phyloP scores from a whole-genome alignment of 768 basidiomycete genomes.

The Rhizopogon salebrosus region DNA sequence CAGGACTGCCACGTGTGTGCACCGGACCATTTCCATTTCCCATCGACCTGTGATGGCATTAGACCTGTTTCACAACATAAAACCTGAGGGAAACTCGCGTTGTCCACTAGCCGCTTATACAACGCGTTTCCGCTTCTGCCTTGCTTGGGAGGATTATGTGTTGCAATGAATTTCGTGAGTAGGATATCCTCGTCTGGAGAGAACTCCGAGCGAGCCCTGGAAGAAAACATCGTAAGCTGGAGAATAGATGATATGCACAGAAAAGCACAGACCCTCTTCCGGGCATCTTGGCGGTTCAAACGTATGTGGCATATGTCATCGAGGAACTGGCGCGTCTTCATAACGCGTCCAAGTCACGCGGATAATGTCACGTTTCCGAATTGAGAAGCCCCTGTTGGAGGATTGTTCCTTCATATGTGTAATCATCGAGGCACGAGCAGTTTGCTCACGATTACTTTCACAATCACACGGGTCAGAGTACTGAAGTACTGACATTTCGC shows the following conservation, averaged over 20 bases:
- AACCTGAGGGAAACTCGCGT: conserved; percentile 30
- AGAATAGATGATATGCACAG: not conserved
- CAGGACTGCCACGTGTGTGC: conserved; percentile 58
- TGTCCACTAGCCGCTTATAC: conserved; percentile 37
- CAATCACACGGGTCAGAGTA: too few relatives aligned
- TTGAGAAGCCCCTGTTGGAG: not conserved
- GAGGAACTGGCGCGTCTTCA: not conserved
- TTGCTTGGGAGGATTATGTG: conserved; percentile 32
- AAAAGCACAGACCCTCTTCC: not conserved
- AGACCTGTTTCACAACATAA: not conserved
- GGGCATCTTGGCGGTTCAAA: not conserved
- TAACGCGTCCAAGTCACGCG: not conserved
- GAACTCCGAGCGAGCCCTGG: conserved; percentile 24
- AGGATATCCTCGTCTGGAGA: conserved; percentile 36
- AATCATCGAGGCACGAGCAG: too few relatives aligned
- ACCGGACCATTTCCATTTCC: conserved; percentile 47
- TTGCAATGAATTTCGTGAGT: conserved; percentile 45
- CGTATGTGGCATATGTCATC: not conserved
- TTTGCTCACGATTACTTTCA: too few relatives aligned
- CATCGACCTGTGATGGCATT: conserved; percentile 25
- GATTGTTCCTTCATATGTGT: too few relatives aligned
- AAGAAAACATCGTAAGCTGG: not conserved
- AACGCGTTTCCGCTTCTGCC: conserved; percentile 44
- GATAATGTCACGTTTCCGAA: not conserved
- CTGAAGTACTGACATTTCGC: too few relatives aligned